Evolutionary conservation across 805 yeast genomes (phyloP).

Genomic region (Millerozyma acaciae): DNA sequence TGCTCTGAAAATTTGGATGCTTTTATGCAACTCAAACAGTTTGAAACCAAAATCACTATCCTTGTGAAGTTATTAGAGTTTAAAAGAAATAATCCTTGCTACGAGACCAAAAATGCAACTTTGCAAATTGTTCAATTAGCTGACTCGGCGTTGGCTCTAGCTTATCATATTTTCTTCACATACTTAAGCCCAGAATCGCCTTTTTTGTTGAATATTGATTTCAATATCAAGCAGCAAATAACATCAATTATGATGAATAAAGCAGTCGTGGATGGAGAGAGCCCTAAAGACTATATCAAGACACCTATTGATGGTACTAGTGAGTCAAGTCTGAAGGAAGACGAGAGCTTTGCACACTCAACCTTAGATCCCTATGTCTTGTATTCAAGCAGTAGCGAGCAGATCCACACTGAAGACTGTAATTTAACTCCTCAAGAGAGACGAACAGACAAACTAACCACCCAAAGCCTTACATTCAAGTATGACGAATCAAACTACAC

Average conservation of each 20-base stretch:
- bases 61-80: constrained; percentile 34
- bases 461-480: too few species aligned
- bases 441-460: too few species aligned
- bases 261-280: constrained; percentile 2
- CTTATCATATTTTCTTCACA: constrained; percentile 61
- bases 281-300: constrained; percentile 5
- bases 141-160: constrained; percentile 55
- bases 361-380: too few species aligned
- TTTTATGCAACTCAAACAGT: constrained; percentile 54
- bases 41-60: constrained; percentile 43
- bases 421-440: too few species aligned
- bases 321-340: too few species aligned
- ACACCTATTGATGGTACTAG: constrained; percentile 13
- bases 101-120: not conserved
- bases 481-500: too few species aligned
- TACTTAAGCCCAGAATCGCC: constrained; percentile 67
- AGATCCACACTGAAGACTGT: too few species aligned
- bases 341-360: too few species aligned
- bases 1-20: constrained; percentile 80
- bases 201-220: constrained; percentile 66
- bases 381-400: too few species aligned
- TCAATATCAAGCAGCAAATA: constrained; percentile 43
- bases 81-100: constrained; percentile 9
- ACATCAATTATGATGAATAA: constrained; percentile 18
- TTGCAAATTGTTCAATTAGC: constrained; percentile 25